Evolutionary conservation across 2,329 filamentous ascomycete genomes (phyloP).

Genomic region (Fusarium subglutinans): DNA sequence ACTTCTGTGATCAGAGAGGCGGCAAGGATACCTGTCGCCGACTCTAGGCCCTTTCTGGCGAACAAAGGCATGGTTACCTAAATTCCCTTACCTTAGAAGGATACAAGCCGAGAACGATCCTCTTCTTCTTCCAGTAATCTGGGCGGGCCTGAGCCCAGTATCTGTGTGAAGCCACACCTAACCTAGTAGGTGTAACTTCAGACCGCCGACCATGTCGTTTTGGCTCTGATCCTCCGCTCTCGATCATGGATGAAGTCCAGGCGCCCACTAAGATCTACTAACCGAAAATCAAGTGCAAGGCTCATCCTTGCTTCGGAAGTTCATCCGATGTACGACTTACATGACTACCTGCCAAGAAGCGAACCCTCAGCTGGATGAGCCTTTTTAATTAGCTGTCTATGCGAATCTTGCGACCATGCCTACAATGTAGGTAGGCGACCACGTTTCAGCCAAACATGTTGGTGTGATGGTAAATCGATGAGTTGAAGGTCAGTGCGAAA

Average conservation of each 20-base stretch:
- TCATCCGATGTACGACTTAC: constrained; percentile 21
- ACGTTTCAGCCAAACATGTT: background rate
- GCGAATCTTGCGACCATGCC: constrained; percentile 22
- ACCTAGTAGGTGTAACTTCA: constrained; percentile 7
- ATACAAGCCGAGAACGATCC: constrained; percentile 22
- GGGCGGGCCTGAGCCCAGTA: constrained; percentile 9
- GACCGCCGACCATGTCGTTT: background rate
- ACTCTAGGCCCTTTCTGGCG: background rate
- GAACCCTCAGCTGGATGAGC: background rate
- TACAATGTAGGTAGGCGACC: background rate
- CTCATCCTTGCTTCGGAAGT: constrained; percentile 3
- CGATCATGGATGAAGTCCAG: background rate
- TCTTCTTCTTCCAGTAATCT: constrained; percentile 12
- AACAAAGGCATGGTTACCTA: background rate
- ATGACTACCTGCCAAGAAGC: background rate
- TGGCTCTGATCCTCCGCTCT: constrained; percentile 3
- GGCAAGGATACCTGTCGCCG: constrained; percentile 3
- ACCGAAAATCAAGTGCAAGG: constrained; percentile 16
- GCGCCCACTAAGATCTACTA: constrained; percentile 39
- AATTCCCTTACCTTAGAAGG: background rate
- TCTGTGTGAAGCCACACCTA: constrained; percentile 23
- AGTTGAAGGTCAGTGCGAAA: constrained; percentile 2
- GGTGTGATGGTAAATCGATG: constrained; percentile 4
- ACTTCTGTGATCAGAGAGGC: constrained; percentile 6
- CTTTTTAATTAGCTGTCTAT: background rate